Base-by-base conservation (phyloP, 495 filamentous ascomycete genomes). In the Cenococcum geophilum region DNA sequence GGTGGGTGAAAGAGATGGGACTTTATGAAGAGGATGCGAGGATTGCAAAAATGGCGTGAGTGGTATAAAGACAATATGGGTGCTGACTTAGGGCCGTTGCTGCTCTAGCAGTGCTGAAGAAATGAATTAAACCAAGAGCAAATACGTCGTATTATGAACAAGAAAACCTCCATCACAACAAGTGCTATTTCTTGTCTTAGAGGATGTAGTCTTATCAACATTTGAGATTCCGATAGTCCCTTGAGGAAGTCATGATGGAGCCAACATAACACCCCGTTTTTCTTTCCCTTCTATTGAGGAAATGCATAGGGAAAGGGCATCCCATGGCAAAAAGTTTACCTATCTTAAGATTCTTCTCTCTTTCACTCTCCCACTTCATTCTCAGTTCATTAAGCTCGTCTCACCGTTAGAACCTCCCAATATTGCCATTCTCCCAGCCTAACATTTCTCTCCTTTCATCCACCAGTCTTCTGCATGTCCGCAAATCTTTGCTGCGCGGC, bases 1-100 rank as follows among this genome's bases (percentile, higher is more conserved):
- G 75, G 55, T 93, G 85, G 81, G 77, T 76, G 37, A 74, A 12
- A 54, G 70, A 73, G 57, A 72, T 77, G 66, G 69, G 63, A 9
- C 61, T 87, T 60, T 89, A 89, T 74, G 64, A 50, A 36, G 68
- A 61, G 25, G 69, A 73, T 61, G 68, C 64, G 50, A 57, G 60
- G 35, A 65, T 65, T 16, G 63, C 64, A 32, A 70, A 70, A 64
- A 73, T 71, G 70, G 68, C 70, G 34, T 68, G 66, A 14, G 27
- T 32, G 27, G 27, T 6, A 32, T 32, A 23, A 16, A 52, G 49
- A 21, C 21, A 5, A 16, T 6, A 6, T 52, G 4, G 14, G 12
- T 23, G 49, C 21, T 22, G 6, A 14, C 25, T 5, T 5, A 60
- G 57, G 57, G 18, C 1, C 14, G 55, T 32, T 32, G 27, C 27